These are phyloP conservation scores for Solanum clarkiae DNA, from an alignment of 257 asterid species.

Conservation along the genomic window DNA sequence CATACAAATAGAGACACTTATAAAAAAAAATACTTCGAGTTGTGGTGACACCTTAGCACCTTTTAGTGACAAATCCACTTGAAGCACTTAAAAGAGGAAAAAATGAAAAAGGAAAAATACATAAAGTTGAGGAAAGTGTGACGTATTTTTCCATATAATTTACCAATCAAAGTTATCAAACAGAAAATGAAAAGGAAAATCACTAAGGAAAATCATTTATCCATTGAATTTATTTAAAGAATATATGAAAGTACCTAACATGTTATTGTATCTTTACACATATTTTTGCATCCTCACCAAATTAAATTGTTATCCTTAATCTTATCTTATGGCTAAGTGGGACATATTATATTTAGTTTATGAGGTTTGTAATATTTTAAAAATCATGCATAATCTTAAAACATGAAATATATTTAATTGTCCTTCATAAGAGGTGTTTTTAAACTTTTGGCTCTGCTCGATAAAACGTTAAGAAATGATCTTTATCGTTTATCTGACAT, in stretches of 20 bases:
- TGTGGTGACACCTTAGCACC: conserved; percentile 36
- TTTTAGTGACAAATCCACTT: conserved; percentile 50
- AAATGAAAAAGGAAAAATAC: not conserved
- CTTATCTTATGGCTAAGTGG: conserved; percentile 13
- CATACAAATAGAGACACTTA: too few species aligned
- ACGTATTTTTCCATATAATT: conserved; percentile 17
- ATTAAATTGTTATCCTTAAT: conserved; percentile 5
- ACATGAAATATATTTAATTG: not conserved
- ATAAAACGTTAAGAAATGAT: not conserved
- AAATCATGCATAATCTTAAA: not conserved
- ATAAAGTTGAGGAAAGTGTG: conserved; percentile 1
- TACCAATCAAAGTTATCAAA: not conserved
- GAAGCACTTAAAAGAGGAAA: conserved; percentile 16
- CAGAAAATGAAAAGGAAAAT: conserved; percentile 26
- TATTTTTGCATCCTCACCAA: conserved; percentile 13
- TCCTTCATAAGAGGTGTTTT: not conserved
- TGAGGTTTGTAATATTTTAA: not conserved
- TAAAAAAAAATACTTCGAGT: not conserved
- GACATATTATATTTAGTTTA: not conserved
- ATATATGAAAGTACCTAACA: not conserved
- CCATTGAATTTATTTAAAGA: not conserved
- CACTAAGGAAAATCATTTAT: conserved; percentile 15
- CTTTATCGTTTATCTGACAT: accelerated
- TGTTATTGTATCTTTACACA: conserved; percentile 12
- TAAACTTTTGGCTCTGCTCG: not conserved